These are phyloP conservation scores for Lasiodiplodia sp. DNA, from an alignment of 2,329 filamentous ascomycete genomes.

Conservation along the genomic window DNA sequence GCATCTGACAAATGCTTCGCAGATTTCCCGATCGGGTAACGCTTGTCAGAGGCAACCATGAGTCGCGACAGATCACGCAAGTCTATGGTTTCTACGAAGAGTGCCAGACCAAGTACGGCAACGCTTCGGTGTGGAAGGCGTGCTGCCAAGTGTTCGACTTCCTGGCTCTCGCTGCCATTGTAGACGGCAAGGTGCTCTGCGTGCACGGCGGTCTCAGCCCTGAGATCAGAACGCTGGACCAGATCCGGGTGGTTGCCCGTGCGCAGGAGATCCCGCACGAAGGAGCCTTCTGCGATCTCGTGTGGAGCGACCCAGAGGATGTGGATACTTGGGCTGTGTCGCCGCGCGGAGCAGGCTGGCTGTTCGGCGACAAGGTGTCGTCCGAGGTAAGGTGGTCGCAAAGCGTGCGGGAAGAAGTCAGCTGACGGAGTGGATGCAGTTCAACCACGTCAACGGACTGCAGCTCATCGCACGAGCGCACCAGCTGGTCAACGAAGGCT, in stretches of 20 bases:
- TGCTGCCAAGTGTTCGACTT: slow-evolving; percentile 99
- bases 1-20: slow-evolving; percentile 30
- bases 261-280: slow-evolving; percentile 97
- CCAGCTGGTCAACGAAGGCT: slow-evolving; percentile 79
- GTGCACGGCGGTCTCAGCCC: slow-evolving; percentile 95
- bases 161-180: slow-evolving; percentile 93
- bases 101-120: slow-evolving; percentile 97
- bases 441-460: slow-evolving; percentile 78
- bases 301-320: slow-evolving; percentile 86
- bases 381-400: slow-evolving; percentile 59
- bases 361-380: slow-evolving; percentile 75
- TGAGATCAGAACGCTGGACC: slow-evolving; percentile 94
- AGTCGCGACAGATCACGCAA: slow-evolving; percentile 98
- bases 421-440: slow-evolving; percentile 49
- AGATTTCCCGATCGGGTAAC: slow-evolving; percentile 77
- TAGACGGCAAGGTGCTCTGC: slow-evolving; percentile 99
- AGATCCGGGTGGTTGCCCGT: slow-evolving; percentile 79
- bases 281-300: slow-evolving; percentile 95
- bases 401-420: neutral
- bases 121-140: slow-evolving; percentile 99
- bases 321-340: slow-evolving; percentile 75
- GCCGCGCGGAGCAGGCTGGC: slow-evolving; percentile 72
- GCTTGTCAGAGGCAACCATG: slow-evolving; percentile 84
- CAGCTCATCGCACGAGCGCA: slow-evolving; percentile 76
- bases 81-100: slow-evolving; percentile 99